phyloP scores from a whole-genome alignment of 2,329 filamentous ascomycete genomes.

The Ceratocystiopsis brevicomis region DNA sequence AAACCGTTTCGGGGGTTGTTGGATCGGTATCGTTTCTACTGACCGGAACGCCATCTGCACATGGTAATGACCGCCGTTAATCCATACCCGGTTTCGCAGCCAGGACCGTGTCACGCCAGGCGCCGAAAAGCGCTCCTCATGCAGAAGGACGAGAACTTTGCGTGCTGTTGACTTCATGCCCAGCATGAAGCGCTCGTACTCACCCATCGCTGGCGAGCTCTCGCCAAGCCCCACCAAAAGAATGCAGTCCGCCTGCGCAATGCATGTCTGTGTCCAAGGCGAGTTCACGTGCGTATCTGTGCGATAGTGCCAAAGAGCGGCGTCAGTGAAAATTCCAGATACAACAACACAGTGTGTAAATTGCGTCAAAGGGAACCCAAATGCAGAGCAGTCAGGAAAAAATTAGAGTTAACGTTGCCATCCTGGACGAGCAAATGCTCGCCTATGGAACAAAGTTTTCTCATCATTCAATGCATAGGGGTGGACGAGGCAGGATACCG shows the following conservation, averaged over 20 bases:
- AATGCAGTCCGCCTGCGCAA: constrained; percentile 91
- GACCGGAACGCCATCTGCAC: constrained; percentile 84
- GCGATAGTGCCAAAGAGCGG: not conserved
- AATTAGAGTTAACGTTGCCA: constrained; percentile 46
- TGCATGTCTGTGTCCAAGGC: constrained; percentile 96
- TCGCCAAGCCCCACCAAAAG: constrained; percentile 82
- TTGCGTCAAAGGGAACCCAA: not conserved
- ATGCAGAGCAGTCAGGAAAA: constrained; percentile 35
- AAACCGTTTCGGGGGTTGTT: constrained; percentile 56
- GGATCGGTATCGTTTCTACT: constrained; percentile 50
- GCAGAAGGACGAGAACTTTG: constrained; percentile 79
- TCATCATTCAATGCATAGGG: constrained; percentile 28
- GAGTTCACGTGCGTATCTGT: constrained; percentile 88
- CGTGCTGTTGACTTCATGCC: constrained; percentile 94
- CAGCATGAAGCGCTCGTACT: constrained; percentile 89
- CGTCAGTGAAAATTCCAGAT: too few species aligned
- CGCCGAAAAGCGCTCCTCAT: constrained; percentile 70
- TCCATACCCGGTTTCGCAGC: constrained; percentile 87
- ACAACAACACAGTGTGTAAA: not conserved
- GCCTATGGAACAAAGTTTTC: constrained; percentile 30
- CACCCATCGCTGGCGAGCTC: constrained; percentile 73
- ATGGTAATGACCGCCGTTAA: constrained; percentile 94
- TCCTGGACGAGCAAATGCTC: constrained; percentile 27
- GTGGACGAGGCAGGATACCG: not conserved
- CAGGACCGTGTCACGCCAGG: constrained; percentile 75